Base-by-base conservation (phyloP, 768 basidiomycete species). In the Coprinellus micaceus region DNA sequence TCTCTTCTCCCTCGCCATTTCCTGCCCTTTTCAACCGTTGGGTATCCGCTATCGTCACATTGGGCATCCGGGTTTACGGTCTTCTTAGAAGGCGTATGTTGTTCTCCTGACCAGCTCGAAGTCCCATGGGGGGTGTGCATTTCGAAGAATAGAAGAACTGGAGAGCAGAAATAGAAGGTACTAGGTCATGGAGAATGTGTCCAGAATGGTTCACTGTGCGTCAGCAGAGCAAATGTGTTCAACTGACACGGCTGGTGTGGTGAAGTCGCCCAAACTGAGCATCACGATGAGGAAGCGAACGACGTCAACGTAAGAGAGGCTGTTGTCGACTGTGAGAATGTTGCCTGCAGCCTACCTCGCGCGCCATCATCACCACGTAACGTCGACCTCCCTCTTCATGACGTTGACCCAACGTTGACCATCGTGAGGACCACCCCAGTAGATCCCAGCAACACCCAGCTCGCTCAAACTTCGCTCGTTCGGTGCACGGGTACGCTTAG, bases 41-140 rank as follows among this genome's bases (percentile, higher is more conserved):
- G 2, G 17, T 36, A 13, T 21, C 3, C 13, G 17, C 10, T 10
- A n/a, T 51, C 49, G 29, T 30, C 33, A 33, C 30, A 33, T 12
- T 51, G n/a, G 4, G 15, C 21, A 13, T 19, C 21, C 36, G 9
- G 7, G 11, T 21, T 57, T 43, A 51, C 53, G 24, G 55, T 54
- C 33, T 54, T 60, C 59, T 55, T 51, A 39, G 58, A 57, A 52
- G 36, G 4, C 30, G 19, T 1, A n/a, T 21, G 26, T 12, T 51
- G 29, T 37, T n/a, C 30, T 37, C n/a, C 19, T 51, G 49, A 37
- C 49, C 49, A 37, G 2, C 22, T 26, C 17, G 33, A 29, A 19
- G 58, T 61, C 66, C 58, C 63, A 63, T 65, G 65, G 64, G 62
- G 54, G 29, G 53, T 36, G 48, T 59, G 40, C 62, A 61, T 61